Conservation (phyloP, 495 filamentous ascomycete genomes). For the Penicillium argentinense region DNA sequence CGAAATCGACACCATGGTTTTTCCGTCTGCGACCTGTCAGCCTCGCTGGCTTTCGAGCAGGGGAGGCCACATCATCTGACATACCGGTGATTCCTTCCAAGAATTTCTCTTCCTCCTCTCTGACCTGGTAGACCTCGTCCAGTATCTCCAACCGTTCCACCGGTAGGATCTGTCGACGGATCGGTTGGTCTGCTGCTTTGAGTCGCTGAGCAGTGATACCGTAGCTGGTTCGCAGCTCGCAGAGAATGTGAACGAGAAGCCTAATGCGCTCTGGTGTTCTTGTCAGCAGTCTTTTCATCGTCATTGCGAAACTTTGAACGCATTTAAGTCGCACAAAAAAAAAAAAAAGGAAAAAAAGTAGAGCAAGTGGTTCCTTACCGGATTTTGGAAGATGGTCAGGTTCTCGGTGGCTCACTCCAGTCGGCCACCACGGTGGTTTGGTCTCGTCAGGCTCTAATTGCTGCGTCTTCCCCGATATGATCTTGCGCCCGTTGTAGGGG, state of each 20-base stretch:
- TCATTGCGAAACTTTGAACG: background rate
- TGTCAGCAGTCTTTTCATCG: background rate
- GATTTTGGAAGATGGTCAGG: slow-evolving; percentile 76
- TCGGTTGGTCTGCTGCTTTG: slow-evolving; percentile 42
- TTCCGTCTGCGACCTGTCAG: slow-evolving; percentile 15
- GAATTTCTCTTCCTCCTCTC: slow-evolving; percentile 60
- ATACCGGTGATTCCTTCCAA: slow-evolving; percentile 57
- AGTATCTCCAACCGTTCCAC: slow-evolving; percentile 43
- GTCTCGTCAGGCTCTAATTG: slow-evolving; percentile 42
- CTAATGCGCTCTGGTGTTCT: slow-evolving; percentile 53
- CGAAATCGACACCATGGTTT: slow-evolving; percentile 27
- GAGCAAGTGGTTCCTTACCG: slow-evolving; percentile 43
- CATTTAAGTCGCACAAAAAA: background rate
- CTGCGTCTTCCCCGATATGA: slow-evolving; percentile 32
- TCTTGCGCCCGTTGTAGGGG: slow-evolving; percentile 68
- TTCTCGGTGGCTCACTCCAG: slow-evolving; percentile 64
- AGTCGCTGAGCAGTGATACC: slow-evolving; percentile 36
- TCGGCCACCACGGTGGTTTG: slow-evolving; percentile 78
- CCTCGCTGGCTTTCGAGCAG: background rate
- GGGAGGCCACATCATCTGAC: background rate
- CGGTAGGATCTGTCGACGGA: slow-evolving; percentile 42
- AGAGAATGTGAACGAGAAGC: slow-evolving; percentile 61
- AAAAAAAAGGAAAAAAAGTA: background rate
- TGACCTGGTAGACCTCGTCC: slow-evolving; percentile 66
- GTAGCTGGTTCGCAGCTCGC: slow-evolving; percentile 39